phyloP scores from a whole-genome alignment of 768 basidiomycete genomes.

The Leccinum boreale region DNA sequence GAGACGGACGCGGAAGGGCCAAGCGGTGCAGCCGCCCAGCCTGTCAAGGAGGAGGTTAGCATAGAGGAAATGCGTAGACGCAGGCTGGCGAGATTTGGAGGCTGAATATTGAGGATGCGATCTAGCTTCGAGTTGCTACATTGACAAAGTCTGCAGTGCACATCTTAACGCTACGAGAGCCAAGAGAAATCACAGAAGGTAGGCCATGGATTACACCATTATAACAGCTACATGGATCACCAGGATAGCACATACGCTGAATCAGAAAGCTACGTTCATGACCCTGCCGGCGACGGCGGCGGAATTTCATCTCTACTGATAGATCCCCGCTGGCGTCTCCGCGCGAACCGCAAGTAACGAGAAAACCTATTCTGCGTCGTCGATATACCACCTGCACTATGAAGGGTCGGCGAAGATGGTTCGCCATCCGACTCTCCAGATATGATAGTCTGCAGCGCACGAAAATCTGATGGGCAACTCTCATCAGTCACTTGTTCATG shows the following conservation, averaged over 20 bases:
- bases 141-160: not conserved
- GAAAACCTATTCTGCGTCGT: constrained; percentile 47
- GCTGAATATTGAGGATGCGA: constrained; percentile 22
- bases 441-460: constrained; percentile 58
- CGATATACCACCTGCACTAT: constrained; percentile 15
- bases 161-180: not conserved
- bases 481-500: not conserved
- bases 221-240: not conserved
- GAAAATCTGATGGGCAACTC: constrained; percentile 44
- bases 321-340: constrained; percentile 43
- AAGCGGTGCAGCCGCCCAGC: constrained; percentile 2
- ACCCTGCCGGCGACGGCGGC: not conserved
- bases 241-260: not conserved
- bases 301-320: constrained; percentile 32
- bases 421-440: constrained; percentile 30
- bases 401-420: constrained; percentile 3
- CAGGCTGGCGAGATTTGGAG: constrained; percentile 63
- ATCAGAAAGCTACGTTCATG: constrained; percentile 2
- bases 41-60: constrained; percentile 37
- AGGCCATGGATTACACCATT: not conserved
- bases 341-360: constrained; percentile 53
- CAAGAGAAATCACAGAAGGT: no score
- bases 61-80: constrained; percentile 67
- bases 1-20: constrained; percentile 31
- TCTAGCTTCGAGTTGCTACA: not conserved